These are phyloP conservation scores for Penicillium brevicompactum DNA, from an alignment of 2,329 filamentous ascomycete species.

Conservation along the genomic window DNA sequence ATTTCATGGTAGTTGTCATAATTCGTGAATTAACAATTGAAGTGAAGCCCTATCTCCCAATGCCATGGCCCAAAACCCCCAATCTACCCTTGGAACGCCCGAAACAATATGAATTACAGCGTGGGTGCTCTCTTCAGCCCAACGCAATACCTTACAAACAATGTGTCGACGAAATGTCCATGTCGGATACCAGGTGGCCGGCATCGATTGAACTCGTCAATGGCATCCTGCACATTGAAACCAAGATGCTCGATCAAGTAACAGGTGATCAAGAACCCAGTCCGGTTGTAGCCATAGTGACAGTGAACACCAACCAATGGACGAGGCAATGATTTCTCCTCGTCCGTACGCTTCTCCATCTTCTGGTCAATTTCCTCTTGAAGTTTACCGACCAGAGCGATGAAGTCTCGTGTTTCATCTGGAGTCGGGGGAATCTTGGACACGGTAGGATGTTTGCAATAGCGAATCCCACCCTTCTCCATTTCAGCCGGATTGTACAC, in stretches of 20 bases:
- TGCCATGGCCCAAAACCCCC: slow-evolving; percentile 2
- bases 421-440: slow-evolving; percentile 80
- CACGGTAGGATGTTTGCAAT: slow-evolving; percentile 88
- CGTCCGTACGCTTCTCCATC: slow-evolving; percentile 42
- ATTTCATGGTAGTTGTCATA: slow-evolving; percentile 4
- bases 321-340: slow-evolving; percentile 37
- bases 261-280: slow-evolving; percentile 85
- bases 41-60: slow-evolving; percentile 4
- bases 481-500: slow-evolving; percentile 80
- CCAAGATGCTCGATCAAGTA: slow-evolving; percentile 84
- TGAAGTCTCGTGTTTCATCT: slow-evolving; percentile 63
- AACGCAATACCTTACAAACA: slow-evolving; percentile 75
- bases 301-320: slow-evolving; percentile 80
- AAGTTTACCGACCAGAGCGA: slow-evolving; percentile 61
- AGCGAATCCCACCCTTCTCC: slow-evolving; percentile 67
- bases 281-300: slow-evolving; percentile 94
- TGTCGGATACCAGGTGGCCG: slow-evolving; percentile 85
- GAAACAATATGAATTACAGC: slow-evolving; percentile 24
- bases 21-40: slow-evolving; percentile 12
- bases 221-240: slow-evolving; percentile 72
- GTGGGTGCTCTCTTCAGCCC: slow-evolving; percentile 51
- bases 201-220: slow-evolving; percentile 72
- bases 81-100: slow-evolving; percentile 1
- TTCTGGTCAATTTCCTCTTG: slow-evolving; percentile 56
- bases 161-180: slow-evolving; percentile 80